Evolutionary conservation across 768 basidiomycete genomes (phyloP).

Genomic region (Sporobolomyces pararoseus): DNA sequence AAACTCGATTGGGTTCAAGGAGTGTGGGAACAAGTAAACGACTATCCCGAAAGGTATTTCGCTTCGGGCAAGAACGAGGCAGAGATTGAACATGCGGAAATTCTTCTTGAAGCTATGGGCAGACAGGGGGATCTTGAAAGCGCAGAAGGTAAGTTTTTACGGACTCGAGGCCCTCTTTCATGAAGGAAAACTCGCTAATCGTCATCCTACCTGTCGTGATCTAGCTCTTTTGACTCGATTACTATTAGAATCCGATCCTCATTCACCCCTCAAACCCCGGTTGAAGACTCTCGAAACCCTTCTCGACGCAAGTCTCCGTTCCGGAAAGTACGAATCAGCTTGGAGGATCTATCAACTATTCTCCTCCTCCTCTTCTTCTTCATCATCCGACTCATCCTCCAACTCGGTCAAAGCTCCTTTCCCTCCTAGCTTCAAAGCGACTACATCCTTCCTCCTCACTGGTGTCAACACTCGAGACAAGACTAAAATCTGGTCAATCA

Average conservation of each 20-base stretch:
- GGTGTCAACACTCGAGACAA: slow-evolving; percentile 8
- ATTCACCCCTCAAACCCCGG: neutral
- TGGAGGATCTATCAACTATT: neutral
- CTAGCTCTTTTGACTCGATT: neutral
- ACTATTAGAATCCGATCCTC: neutral
- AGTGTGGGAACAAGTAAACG: slow-evolving; percentile 30
- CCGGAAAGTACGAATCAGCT: neutral
- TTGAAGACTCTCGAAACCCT: slow-evolving; percentile 1
- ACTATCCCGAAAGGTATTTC: slow-evolving; percentile 32
- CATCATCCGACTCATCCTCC: neutral
- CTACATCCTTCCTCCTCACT: neutral
- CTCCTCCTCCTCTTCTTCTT: neutral
- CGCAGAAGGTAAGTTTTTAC: slow-evolving; percentile 22
- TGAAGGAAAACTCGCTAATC: too few relatives aligned
- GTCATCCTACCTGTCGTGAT: neutral
- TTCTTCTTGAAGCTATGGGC: slow-evolving; percentile 21
- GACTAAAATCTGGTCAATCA: slow-evolving; percentile 11
- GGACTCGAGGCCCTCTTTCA: neutral
- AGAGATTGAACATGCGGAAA: slow-evolving; percentile 27
- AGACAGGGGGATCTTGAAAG: slow-evolving; percentile 8
- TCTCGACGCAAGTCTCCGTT: neutral
- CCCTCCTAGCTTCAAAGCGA: slow-evolving; percentile 8
- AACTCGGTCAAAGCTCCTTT: neutral
- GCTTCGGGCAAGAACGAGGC: neutral
- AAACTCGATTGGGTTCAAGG: slow-evolving; percentile 1